Base-by-base conservation (phyloP, 2,329 filamentous ascomycete species). In the Pestalotiopsis sp. region DNA sequence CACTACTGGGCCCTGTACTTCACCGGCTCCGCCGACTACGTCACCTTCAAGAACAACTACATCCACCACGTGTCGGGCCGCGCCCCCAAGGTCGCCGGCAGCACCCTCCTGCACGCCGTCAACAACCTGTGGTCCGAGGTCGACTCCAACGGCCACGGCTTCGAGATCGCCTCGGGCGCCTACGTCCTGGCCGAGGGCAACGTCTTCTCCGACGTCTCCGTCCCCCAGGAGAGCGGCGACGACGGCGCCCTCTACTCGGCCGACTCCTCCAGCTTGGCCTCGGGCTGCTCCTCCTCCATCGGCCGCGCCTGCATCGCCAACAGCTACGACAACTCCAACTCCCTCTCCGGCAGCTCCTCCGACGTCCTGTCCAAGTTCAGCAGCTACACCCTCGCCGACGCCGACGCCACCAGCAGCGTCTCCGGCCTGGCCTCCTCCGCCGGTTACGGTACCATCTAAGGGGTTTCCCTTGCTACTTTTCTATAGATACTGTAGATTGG, bases 101-200 rank as follows among this genome's bases (percentile, higher is more conserved):
- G 79, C 67, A 71, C 74, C 36, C 64, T 72, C 52, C 68, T 75
- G 12, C 82, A 82, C 69, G 80, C 79, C 68, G 77, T 79, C 71
- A 82, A 82, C 78, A 82, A 81, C 77, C 79, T 79, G 75, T 84
- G 80, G 75, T 75, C 59, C 31, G 59, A 62, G 14, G 11, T 75
- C 70, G 74, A 79, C 69, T 80, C 78, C 72, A 72, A 72, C 4
- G 81, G 82, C 69, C 82, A 85, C 75, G 80, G 81, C 59, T 85
- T 86, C 68, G 83, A 85, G 73, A 70, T 82, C 69, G 77, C 75
- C 58, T 61, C 70, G 17, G 79, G 79, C 56, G 79, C 72, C 59
- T 77, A 78, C 57, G 80, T 85, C 65, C 78, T 87, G 52, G 83
- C 83, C 2, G 85, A 87, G 75, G 85, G 84, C 56, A 86, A 86